phyloP scores from a whole-genome alignment of 2,329 filamentous ascomycete species.

The Neonectria neomacrospora region DNA sequence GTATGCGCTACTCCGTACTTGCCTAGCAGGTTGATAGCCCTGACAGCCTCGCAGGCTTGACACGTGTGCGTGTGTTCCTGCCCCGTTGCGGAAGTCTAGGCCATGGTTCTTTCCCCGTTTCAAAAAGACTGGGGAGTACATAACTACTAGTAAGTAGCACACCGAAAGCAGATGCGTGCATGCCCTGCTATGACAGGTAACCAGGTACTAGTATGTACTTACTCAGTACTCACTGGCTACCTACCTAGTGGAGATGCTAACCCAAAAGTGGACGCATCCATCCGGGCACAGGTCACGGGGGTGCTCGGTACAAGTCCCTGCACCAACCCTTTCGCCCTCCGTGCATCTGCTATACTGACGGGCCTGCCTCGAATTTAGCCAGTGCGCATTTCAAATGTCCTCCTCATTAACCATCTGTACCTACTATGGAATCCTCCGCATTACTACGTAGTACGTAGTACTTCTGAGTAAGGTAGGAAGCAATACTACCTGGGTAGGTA shows the following conservation, averaged over 20 bases:
- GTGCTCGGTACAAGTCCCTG: background rate
- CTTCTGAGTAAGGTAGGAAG: background rate
- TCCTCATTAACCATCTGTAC: background rate
- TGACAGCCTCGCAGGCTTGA: background rate
- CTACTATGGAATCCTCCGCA: too few relatives aligned
- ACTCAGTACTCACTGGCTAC: too few relatives aligned
- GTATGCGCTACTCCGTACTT: too few relatives aligned
- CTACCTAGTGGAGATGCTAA: background rate
- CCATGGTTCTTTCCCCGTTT: background rate
- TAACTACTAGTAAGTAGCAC: too few relatives aligned
- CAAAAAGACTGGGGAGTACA: background rate
- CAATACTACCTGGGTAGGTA: too few relatives aligned
- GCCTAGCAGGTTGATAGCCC: too few relatives aligned
- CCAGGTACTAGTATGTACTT: too few relatives aligned
- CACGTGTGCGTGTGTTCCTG: background rate
- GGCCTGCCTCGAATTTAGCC: too few relatives aligned
- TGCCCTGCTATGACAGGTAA: background rate
- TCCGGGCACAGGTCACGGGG: background rate
- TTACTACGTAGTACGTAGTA: background rate
- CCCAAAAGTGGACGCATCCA: constrained; percentile 3
- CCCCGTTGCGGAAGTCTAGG: background rate
- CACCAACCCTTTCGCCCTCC: too few relatives aligned
- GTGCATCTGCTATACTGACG: too few relatives aligned
- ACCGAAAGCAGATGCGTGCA: background rate
- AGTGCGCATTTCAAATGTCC: too few relatives aligned